These are phyloP conservation scores for Aspergillus terreus DNA, from an alignment of 2,329 filamentous ascomycete genomes.

Conservation along the genomic window DNA sequence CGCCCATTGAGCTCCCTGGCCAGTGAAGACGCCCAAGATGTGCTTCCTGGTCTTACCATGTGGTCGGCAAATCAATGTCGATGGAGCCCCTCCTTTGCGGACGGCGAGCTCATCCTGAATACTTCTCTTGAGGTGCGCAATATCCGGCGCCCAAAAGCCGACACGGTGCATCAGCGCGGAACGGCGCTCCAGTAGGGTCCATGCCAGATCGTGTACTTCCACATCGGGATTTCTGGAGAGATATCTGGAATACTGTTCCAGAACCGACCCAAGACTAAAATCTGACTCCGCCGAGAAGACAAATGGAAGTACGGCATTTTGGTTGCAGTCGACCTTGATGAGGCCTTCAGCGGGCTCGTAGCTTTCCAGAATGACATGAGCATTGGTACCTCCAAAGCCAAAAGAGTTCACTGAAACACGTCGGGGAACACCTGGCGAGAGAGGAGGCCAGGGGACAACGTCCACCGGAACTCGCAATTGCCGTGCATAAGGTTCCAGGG, in stretches of 20 bases:
- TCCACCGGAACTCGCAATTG: conserved; percentile 20
- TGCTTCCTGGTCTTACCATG: background rate
- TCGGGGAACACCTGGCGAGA: conserved; percentile 16
- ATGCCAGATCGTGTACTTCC: background rate
- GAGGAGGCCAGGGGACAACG: conserved; percentile 19
- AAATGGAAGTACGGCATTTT: background rate
- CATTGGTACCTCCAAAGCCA: conserved; percentile 38
- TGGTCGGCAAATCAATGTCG: background rate
- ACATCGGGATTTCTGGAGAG: background rate
- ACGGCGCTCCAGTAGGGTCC: background rate
- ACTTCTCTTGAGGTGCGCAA: background rate
- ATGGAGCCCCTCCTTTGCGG: background rate
- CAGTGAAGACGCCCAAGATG: conserved; percentile 26
- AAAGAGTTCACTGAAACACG: conserved; percentile 48
- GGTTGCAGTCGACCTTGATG: background rate
- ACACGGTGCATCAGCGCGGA: background rate
- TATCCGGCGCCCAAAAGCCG: background rate
- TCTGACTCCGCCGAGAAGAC: background rate
- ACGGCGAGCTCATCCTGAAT: background rate
- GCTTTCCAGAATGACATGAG: conserved; percentile 38
- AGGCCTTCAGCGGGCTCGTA: background rate
- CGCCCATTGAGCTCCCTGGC: conserved; percentile 32
- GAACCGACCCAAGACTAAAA: background rate
- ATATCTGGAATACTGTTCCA: conserved; percentile 5
- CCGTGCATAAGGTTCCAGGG: conserved; percentile 19